These are phyloP conservation scores for Saturnispora ahearnii DNA, from an alignment of 805 yeast genomes.

Conservation along the genomic window DNA sequence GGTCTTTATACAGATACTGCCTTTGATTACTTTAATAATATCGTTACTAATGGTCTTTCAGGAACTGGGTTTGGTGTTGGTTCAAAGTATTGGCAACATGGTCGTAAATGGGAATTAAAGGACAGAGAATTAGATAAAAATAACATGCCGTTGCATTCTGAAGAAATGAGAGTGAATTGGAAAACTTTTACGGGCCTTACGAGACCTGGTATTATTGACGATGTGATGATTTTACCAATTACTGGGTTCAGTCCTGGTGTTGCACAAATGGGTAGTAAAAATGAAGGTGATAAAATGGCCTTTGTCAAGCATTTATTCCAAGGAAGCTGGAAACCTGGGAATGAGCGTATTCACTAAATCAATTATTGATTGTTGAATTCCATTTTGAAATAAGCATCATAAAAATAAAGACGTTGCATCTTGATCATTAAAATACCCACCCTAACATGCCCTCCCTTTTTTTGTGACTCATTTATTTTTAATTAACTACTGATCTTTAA, in stretches of 20 bases:
- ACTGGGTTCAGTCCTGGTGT: conserved; percentile 63
- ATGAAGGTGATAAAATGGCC: conserved; percentile 37
- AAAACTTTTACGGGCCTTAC: conserved; percentile 50
- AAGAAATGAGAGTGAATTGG: conserved; percentile 42
- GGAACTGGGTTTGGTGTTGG: conserved; percentile 30
- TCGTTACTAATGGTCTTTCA: conserved; percentile 28
- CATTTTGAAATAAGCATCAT: too few species aligned
- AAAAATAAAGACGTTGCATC: too few species aligned
- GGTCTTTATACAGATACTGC: conserved; percentile 87
- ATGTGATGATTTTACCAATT: conserved; percentile 63
- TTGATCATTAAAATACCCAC: too few species aligned
- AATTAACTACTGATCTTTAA: too few species aligned
- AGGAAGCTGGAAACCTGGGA: conserved; percentile 52
- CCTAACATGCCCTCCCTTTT: too few species aligned
- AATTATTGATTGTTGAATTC: neutral
- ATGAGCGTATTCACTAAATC: conserved; percentile 11
- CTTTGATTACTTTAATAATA: conserved; percentile 69
- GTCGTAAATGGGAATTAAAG: conserved; percentile 17
- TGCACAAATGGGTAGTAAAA: conserved; percentile 56
- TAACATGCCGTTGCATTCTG: conserved; percentile 19
- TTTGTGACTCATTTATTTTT: too few species aligned
- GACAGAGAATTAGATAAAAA: conserved; percentile 17
- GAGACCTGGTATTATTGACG: conserved; percentile 50
- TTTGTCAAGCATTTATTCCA: conserved; percentile 55
- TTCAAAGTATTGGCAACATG: conserved; percentile 20